Evolutionary conservation across 148 eudicot species (phyloP).

Genomic region (Gaultheria prostrata): DNA sequence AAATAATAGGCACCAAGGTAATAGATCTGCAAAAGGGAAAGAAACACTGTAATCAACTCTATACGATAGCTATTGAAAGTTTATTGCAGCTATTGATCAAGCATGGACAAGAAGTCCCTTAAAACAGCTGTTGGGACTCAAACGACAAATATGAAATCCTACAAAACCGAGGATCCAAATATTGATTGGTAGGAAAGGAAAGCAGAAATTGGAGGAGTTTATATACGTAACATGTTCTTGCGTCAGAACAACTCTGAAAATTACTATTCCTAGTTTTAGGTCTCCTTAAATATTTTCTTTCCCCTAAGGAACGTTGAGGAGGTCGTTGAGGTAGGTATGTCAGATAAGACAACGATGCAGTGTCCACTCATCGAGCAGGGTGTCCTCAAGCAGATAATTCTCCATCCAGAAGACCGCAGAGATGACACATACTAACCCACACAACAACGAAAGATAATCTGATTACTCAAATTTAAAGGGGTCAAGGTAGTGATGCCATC

Average conservation of each 20-base stretch:
- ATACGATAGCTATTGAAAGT: background rate
- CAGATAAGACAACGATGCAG: background rate
- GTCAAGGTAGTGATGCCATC: background rate
- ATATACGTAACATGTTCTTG: background rate
- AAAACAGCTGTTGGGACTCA: background rate
- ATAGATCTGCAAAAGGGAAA: background rate
- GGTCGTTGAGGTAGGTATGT: background rate
- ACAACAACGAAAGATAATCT: background rate
- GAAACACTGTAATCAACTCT: background rate
- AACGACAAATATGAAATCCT: background rate
- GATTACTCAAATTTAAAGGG: background rate
- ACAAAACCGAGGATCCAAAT: background rate
- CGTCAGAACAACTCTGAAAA: background rate
- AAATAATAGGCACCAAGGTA: background rate
- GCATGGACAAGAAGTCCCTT: background rate
- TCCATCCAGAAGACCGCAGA: slow-evolving; percentile 1
- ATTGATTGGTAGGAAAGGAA: background rate
- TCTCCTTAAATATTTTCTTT: too few relatives aligned
- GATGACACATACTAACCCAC: background rate
- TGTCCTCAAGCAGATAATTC: background rate
- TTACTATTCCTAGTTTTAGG: background rate
- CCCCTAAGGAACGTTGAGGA: background rate
- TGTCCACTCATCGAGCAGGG: background rate
- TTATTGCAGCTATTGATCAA: too few relatives aligned
- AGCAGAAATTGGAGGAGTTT: background rate